phyloP scores from a whole-genome alignment of 2,329 filamentous ascomycete genomes.

The Sclerotinia nivalis region DNA sequence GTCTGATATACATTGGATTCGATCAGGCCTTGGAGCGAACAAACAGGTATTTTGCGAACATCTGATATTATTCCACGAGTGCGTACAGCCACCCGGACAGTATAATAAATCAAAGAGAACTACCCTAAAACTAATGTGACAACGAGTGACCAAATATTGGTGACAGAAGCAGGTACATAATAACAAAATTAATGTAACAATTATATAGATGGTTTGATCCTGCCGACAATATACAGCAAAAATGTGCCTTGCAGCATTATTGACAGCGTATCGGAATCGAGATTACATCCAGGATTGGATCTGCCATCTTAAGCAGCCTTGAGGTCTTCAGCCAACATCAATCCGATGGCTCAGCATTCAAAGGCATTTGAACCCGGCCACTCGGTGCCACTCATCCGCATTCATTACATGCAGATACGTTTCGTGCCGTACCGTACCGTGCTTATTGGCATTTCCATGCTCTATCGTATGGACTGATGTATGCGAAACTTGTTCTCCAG shows the following conservation, averaged over 20 bases:
- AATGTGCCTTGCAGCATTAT: conserved; percentile 12
- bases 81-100: too few relatives aligned
- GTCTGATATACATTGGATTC: too few relatives aligned
- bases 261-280: background rate
- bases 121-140: background rate
- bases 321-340: background rate
- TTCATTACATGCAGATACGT: background rate
- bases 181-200: background rate
- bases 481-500: background rate
- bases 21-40: too few relatives aligned
- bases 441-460: background rate
- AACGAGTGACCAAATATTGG: background rate
- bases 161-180: background rate
- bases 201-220: background rate
- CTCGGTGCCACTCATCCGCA: background rate
- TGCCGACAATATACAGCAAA: background rate
- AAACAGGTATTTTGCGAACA: too few relatives aligned
- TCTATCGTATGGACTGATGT: background rate
- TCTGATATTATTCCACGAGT: too few relatives aligned
- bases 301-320: background rate
- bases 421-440: background rate
- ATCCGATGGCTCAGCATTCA: background rate
- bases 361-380: background rate
- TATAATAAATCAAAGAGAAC: background rate
- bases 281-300: background rate